Evolutionary conservation across 345 rosid genomes (phyloP).

Genomic region (Rhodamnia rubescens): DNA sequence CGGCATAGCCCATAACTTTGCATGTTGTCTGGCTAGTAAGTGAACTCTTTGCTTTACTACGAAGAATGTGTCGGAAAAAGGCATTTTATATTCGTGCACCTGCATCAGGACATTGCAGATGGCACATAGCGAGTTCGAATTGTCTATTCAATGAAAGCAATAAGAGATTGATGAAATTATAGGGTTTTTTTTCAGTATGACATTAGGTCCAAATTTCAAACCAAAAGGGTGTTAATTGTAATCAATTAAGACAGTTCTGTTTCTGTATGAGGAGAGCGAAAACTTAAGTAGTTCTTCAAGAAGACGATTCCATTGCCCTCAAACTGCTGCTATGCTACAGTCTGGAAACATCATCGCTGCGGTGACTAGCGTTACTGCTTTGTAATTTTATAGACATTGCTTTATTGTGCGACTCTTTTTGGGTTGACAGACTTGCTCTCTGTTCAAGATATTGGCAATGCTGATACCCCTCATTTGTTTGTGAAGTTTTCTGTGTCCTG

Average conservation of each 20-base stretch:
- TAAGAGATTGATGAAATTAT: not conserved
- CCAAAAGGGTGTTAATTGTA: not conserved
- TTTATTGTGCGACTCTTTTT: accelerated
- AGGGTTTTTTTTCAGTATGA: not conserved
- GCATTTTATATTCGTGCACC: not conserved
- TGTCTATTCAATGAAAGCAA: not conserved
- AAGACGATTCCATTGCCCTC: not conserved
- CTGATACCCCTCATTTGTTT: not conserved
- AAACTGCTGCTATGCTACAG: not conserved
- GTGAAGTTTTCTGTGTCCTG: not conserved
- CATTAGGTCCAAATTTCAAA: not conserved
- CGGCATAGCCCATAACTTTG: not conserved
- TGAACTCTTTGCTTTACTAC: not conserved
- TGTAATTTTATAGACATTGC: not conserved
- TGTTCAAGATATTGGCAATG: not conserved
- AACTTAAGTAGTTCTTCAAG: not conserved
- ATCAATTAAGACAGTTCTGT: not conserved
- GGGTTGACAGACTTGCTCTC: not conserved
- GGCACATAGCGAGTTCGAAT: not conserved
- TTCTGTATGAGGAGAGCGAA: not conserved
- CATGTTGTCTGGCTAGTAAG: not conserved
- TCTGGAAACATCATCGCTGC: not conserved
- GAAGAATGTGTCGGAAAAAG: not conserved
- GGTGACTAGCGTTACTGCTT: not conserved
- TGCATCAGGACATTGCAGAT: not conserved